A percentile compares a stretch with the other conserved stretches of the same genome.
Conservation (phyloP, 1,284 basidiomycete species). For the Ceratobasidium sp. region DNA sequence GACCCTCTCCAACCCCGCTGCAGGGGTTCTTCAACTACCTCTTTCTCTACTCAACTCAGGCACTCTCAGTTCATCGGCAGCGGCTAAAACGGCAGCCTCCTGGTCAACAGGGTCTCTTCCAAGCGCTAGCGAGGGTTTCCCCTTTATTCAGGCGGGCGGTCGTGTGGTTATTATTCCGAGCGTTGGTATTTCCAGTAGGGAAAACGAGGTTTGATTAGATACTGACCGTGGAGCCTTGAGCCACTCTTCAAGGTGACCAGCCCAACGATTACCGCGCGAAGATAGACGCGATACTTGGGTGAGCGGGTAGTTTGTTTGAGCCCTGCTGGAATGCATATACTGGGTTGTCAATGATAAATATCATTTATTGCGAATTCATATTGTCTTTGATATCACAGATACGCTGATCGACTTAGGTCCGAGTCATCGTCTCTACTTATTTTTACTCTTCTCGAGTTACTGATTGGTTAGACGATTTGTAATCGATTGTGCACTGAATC, state of each 20-base stretch:
- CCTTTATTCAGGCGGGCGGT: slow-evolving; percentile 53
- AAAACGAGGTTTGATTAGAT: slow-evolving; percentile 12
- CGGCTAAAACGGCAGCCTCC: not conserved
- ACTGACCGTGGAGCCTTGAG: slow-evolving; percentile 61
- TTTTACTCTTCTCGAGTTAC: too few species aligned
- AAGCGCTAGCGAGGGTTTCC: slow-evolving; percentile 77
- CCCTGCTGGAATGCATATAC: not conserved
- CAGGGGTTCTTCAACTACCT: slow-evolving; percentile 66
- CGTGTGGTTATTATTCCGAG: slow-evolving; percentile 45
- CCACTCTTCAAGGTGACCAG: slow-evolving; percentile 82
- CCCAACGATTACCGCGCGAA: slow-evolving; percentile 71
- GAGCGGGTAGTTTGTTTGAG: slow-evolving; percentile 70
- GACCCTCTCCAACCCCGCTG: slow-evolving; percentile 85
- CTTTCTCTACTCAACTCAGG: slow-evolving; percentile 79
- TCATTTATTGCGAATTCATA: too few species aligned
- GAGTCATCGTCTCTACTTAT: too few species aligned
- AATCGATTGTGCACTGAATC: too few species aligned
- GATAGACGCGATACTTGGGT: slow-evolving; percentile 77
- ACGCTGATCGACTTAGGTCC: slow-evolving; percentile 85
- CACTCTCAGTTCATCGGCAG: slow-evolving; percentile 56
- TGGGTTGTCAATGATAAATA: too few species aligned
- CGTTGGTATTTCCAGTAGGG: slow-evolving; percentile 58
- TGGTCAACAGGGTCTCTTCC: too few species aligned
- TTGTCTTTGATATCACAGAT: slow-evolving; percentile 63
- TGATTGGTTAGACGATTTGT: too few species aligned